Evolutionary conservation across 2,329 filamentous ascomycete genomes (phyloP).

Genomic region (Aulographum hederae): DNA sequence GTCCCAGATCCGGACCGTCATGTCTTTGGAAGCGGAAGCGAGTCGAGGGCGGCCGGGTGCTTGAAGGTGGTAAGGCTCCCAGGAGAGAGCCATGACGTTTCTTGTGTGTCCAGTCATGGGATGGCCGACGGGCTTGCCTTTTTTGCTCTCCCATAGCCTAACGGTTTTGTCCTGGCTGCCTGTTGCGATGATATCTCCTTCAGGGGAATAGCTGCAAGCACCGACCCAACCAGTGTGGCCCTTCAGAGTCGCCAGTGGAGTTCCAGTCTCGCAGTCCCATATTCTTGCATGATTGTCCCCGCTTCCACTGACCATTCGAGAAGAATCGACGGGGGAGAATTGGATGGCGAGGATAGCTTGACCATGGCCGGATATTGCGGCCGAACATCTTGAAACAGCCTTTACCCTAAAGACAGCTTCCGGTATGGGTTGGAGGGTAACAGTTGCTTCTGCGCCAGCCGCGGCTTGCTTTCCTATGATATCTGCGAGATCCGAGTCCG

Average conservation of each 20-base stretch:
- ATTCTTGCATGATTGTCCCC: slow-evolving; percentile 83
- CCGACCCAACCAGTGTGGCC: slow-evolving; percentile 85
- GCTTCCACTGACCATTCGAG: slow-evolving; percentile 67
- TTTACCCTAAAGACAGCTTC: slow-evolving; percentile 91
- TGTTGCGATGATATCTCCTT: slow-evolving; percentile 64
- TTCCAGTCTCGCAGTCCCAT: slow-evolving; percentile 91
- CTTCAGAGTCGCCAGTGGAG: slow-evolving; percentile 66
- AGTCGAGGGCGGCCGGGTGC: slow-evolving; percentile 54
- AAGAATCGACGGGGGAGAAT: slow-evolving; percentile 65
- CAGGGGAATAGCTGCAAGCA: slow-evolving; percentile 71
- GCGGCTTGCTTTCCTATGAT: slow-evolving; percentile 22
- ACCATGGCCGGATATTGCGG: slow-evolving; percentile 77
- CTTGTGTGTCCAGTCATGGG: slow-evolving; percentile 73
- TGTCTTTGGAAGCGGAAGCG: slow-evolving; percentile 78
- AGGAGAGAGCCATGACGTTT: slow-evolving; percentile 73
- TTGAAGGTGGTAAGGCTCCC: slow-evolving; percentile 88
- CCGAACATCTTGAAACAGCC: slow-evolving; percentile 75
- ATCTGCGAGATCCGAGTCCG: slow-evolving; percentile 26
- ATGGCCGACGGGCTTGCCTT: slow-evolving; percentile 53
- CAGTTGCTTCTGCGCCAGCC: slow-evolving; percentile 36
- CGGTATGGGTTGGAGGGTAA: slow-evolving; percentile 49
- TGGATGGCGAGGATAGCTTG: slow-evolving; percentile 75
- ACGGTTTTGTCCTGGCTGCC: slow-evolving; percentile 88
- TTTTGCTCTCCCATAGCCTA: slow-evolving; percentile 74
- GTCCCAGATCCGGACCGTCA: slow-evolving; percentile 75